A percentile compares a stretch with the other conserved stretches of the same genome.
Conservation (phyloP, 257 asterid genomes). For the Prunella vulgaris region DNA sequence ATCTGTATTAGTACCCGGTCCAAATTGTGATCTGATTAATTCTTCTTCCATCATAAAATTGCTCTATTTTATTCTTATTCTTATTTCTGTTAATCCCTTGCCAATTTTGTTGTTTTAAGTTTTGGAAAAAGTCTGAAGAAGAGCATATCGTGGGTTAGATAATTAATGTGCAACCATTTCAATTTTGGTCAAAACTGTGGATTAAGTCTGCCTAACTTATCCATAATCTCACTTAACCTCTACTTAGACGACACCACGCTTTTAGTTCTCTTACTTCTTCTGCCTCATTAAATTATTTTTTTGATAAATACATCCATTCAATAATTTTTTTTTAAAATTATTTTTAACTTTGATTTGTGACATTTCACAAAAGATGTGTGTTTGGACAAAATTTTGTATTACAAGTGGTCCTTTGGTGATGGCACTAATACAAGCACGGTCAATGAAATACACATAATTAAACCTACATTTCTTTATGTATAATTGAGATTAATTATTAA, state of each 20-base stretch:
- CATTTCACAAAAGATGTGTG: neutral
- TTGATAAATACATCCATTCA: neutral
- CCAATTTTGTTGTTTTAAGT: neutral
- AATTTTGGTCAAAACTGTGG: neutral
- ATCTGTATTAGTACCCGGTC: too few species aligned
- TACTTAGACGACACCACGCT: neutral
- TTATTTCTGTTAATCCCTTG: too few species aligned
- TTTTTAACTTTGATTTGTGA: neutral
- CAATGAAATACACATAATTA: slow-evolving; percentile 17
- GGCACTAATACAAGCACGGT: neutral
- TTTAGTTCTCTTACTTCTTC: neutral
- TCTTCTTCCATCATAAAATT: too few species aligned
- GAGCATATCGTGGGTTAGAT: neutral
- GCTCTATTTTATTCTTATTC: too few species aligned
- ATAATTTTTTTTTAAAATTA: too few species aligned
- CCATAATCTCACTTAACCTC: slow-evolving; percentile 1
- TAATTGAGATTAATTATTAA: slow-evolving; percentile 17
- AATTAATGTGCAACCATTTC: neutral
- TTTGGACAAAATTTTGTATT: neutral
- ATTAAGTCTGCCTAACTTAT: slow-evolving; percentile 1
- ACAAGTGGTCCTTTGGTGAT: slow-evolving; percentile 9
- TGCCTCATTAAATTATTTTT: neutral
- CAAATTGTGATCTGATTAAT: too few species aligned
- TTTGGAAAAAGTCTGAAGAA: neutral
- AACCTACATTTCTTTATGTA: neutral